Evolutionary conservation across 2,329 filamentous ascomycete genomes (phyloP), one percentile per base, ranked within the genome.

Genomic region (Elsinoe necatrix): DNA sequence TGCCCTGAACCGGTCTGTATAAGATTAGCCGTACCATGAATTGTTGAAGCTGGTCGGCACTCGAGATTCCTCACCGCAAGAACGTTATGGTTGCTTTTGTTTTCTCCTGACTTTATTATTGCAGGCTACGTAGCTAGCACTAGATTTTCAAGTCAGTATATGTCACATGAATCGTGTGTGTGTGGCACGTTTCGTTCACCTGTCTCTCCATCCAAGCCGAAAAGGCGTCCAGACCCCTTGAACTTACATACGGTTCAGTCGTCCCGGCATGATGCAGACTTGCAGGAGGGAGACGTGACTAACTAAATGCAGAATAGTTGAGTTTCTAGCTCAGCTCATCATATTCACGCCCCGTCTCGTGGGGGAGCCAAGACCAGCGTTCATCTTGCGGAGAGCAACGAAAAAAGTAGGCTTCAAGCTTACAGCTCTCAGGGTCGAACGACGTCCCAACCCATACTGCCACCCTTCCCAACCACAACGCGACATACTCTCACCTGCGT

Each of bases 201-300:
- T 37, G 34, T n/a, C 41, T 56, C 58, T 21, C 37, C 57, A 61
- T 55, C 43, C 27, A 50, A 50, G 35, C 56, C 12, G 31, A 29
- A 34, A 14, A 29, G 21, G 25, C 45, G 45, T 31, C 45, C 16
- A 31, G 45, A 52, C 48, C 48, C 48, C 48, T 52, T 39, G 29
- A 52, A 52, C 12, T 14, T 20, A 37, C 34, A 35, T 39, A 25
- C n/a, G 41, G 41, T 45, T 45, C 41, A 18, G 41, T 25, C 41
- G 21, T 45, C 31, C 29, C 29, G 50, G 34, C 29, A 45, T 55
- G 52, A 55, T 55, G 52, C 52, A 29, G 35, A 39, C 11, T 34
- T 48, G 54, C 54, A 56, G 23, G 39, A 56, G 41, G 9, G 21
- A 21, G 20, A 35, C 16, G 21, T 16, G 23, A 37, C 34, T 37